These are phyloP conservation scores for Vicia faba DNA, from an alignment of 306 rosid species.

Conservation along the genomic window DNA sequence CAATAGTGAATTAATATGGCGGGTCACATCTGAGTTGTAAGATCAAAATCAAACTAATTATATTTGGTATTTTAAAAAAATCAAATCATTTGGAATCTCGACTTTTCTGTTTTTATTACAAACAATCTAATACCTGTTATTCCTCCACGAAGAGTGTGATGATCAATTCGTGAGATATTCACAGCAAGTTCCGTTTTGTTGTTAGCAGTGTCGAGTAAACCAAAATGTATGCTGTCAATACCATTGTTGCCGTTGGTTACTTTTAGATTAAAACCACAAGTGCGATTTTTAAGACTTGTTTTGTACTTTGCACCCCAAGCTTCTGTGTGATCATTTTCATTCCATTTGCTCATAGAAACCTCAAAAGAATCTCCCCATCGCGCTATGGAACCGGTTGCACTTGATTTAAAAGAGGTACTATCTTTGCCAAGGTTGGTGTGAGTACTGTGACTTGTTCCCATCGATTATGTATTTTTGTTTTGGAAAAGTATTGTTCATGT, in stretches of 20 bases:
- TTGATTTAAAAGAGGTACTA: neutral
- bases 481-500: too few species aligned
- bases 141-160: neutral
- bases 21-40: too few species aligned
- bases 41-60: too few species aligned
- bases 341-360: conserved; percentile 19
- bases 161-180: neutral
- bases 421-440: neutral
- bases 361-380: conserved; percentile 30
- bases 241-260: conserved; percentile 5
- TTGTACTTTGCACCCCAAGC: conserved; percentile 34
- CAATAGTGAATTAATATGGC: too few species aligned
- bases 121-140: neutral
- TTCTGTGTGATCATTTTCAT: conserved; percentile 29
- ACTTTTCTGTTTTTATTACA: too few species aligned
- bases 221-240: conserved; percentile 27
- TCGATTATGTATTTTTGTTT: too few species aligned
- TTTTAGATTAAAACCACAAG: conserved; percentile 31
- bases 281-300: neutral
- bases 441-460: too few species aligned
- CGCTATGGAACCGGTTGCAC: neutral
- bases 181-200: neutral
- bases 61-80: too few species aligned
- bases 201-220: neutral
- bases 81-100: too few species aligned